phyloP scores from a whole-genome alignment of 495 filamentous ascomycete genomes.

The Aspergillus indologenus region DNA sequence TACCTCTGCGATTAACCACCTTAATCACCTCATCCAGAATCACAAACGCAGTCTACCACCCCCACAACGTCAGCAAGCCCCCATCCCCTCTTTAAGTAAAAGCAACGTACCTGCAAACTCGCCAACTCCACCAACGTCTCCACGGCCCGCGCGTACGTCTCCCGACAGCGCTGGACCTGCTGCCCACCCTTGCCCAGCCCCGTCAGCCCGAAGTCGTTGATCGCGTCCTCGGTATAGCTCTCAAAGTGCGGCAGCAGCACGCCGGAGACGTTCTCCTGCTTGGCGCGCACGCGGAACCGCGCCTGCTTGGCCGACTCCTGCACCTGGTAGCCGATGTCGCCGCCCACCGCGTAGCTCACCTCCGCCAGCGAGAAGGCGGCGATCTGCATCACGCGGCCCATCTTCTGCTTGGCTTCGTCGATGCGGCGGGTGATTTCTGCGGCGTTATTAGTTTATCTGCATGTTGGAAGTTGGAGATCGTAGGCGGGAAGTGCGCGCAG shows the following conservation, averaged over 20 bases:
- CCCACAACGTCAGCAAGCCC: neutral
- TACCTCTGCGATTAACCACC: conserved; percentile 92
- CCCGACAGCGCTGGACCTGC: conserved; percentile 89
- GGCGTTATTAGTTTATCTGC: conserved; percentile 26
- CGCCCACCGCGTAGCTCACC: conserved; percentile 95
- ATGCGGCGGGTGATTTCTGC: conserved; percentile 95
- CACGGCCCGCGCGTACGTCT: conserved; percentile 96
- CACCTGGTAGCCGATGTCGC: conserved; percentile 94
- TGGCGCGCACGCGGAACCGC: conserved; percentile 85
- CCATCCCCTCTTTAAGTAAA: neutral
- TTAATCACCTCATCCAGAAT: conserved; percentile 99
- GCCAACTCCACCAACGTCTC: conserved; percentile 96
- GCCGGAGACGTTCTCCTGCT: conserved; percentile 98
- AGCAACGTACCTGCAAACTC: conserved; percentile 68
- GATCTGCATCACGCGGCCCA: conserved; percentile 99
- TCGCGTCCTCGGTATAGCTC: conserved; percentile 73
- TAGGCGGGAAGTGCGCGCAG: too few relatives aligned
- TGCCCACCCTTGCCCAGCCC: conserved; percentile 96
- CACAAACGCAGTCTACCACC: conserved; percentile 81
- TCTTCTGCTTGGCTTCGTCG: conserved; percentile 98
- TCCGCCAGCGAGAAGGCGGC: conserved; percentile 96
- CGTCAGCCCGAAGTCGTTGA: conserved; percentile 94
- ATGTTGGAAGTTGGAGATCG: conserved; percentile 26
- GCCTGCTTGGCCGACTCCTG: conserved; percentile 93
- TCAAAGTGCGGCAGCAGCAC: conserved; percentile 93